Evolutionary conservation across 1,284 basidiomycete genomes (phyloP), one percentile per base, ranked within the genome.

Genomic region (Pseudozyma pruni): DNA sequence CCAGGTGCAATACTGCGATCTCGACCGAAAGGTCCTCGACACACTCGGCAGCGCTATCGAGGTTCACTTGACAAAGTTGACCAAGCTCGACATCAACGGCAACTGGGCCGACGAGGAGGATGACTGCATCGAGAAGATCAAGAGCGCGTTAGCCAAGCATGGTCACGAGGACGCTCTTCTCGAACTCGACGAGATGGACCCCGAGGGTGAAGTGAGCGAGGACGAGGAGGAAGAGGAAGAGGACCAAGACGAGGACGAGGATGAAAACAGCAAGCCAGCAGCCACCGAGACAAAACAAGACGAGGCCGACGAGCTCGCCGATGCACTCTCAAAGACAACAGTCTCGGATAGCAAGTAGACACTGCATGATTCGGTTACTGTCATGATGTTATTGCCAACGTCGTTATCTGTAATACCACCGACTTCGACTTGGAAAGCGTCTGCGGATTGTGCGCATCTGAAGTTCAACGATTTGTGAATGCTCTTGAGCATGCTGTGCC

Each of bases 71-170:
- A 35, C 50, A 31, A 54, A 46, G 20, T 64, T 81, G 23, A 59
- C 61, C 32, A 48, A 58, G 39, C 70, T 81, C 40, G 79, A 81
- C 48, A 77, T 81, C 55, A 80, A 81, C 61, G 80, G 79, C 48
- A 81, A 81, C 62, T 80, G 73, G 72, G 78, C 78, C 14, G 79
- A 81, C 27, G 80, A 79, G 50, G 80, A 80, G 8, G 80, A 81
- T 37, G 78, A 80, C 19, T 72, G 68, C 56, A 77, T 81, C 47
- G 61, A 66, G 38, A 60, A 58, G 33, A 80, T 81, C 59, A 71
- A 72, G 45, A 54, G 46, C 11, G 74, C 78, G 3, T 55, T 81
- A n/a, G 71, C 62, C 25, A 71, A 68, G 54, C 72, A 72, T 51
- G 78, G 68, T 9, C 64, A 80, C 38, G 60, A 67, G 39, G 70